phyloP scores from a whole-genome alignment of 345 rosid genomes.

The Salix dunnii region DNA sequence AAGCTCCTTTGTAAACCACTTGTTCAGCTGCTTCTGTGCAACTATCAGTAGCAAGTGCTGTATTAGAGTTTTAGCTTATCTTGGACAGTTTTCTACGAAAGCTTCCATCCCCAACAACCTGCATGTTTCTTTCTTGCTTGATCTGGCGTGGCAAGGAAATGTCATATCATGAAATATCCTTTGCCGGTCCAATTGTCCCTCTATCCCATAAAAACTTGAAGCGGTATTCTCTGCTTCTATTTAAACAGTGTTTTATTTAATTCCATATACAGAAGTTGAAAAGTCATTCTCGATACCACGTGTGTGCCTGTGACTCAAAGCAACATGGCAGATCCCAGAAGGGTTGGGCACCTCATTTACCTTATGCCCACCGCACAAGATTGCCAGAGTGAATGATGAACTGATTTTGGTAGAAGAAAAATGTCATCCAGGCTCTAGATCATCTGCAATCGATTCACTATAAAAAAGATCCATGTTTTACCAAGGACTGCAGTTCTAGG shows the following conservation, averaged over 20 bases:
- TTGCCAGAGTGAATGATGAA: neutral
- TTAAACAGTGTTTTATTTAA: neutral
- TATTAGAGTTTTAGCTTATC: neutral
- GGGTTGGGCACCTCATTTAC: neutral
- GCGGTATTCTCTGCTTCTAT: neutral
- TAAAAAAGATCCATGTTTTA: neutral
- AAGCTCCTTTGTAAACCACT: no score
- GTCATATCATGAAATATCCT: neutral
- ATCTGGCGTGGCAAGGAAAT: neutral
- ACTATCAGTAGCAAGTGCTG: no score
- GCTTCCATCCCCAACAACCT: neutral
- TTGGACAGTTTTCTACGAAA: neutral
- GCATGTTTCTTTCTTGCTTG: neutral
- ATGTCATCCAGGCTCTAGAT: neutral
- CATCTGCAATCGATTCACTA: neutral
- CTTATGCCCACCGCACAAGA: neutral
- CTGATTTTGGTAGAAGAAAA: neutral
- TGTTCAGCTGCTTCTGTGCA: no score
- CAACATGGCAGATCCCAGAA: neutral
- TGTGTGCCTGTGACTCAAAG: neutral
- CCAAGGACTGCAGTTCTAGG: constrained; percentile 23
- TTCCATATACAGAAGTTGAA: neutral
- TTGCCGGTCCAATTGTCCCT: neutral
- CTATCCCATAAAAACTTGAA: neutral
- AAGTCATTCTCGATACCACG: neutral